Evolutionary conservation across 768 basidiomycete genomes (phyloP).

Genomic region (Grammothele lineata): DNA sequence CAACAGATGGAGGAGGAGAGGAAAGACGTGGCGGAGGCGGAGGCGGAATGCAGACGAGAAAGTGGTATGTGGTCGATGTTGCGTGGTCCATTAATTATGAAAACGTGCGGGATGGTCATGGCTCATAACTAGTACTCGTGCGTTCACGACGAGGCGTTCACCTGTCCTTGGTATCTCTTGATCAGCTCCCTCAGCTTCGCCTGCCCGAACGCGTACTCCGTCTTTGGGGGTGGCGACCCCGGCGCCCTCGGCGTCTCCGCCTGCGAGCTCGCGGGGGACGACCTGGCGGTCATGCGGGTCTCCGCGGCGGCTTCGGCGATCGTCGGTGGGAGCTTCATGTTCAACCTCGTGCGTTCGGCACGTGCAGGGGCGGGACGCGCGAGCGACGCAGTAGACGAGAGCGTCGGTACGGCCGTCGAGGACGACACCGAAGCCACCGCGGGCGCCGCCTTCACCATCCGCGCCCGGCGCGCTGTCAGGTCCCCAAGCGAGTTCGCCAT

Average conservation of each 20-base stretch:
- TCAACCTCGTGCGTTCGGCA: conserved; percentile 17
- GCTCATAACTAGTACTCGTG: neutral
- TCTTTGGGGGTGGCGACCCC: conserved; percentile 14
- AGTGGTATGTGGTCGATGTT: too few relatives aligned
- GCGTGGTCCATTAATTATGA: too few relatives aligned
- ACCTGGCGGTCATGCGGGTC: neutral
- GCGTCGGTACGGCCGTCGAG: conserved; percentile 65
- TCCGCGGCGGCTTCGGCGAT: conserved; percentile 15
- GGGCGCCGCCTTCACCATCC: conserved; percentile 55
- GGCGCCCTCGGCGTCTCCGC: neutral
- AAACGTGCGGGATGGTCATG: too few relatives aligned
- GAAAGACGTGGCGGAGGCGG: neutral
- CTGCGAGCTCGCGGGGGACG: too few relatives aligned
- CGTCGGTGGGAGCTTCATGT: conserved; percentile 34
- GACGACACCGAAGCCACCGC: conserved; percentile 68
- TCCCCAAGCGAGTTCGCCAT: conserved; percentile 9
- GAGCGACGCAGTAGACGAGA: conserved; percentile 75
- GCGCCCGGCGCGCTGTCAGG: conserved; percentile 22
- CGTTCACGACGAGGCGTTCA: conserved; percentile 3
- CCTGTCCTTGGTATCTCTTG: conserved; percentile 67
- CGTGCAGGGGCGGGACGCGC: conserved; percentile 40
- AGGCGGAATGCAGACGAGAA: neutral
- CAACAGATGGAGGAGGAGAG: neutral
- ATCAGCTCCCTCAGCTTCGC: conserved; percentile 74
- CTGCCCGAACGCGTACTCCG: conserved; percentile 70